Evolutionary conservation across 2,329 filamentous ascomycete genomes (phyloP), one percentile per base, ranked within the genome.

Genomic region (Ophiostoma novo-ulmi): DNA sequence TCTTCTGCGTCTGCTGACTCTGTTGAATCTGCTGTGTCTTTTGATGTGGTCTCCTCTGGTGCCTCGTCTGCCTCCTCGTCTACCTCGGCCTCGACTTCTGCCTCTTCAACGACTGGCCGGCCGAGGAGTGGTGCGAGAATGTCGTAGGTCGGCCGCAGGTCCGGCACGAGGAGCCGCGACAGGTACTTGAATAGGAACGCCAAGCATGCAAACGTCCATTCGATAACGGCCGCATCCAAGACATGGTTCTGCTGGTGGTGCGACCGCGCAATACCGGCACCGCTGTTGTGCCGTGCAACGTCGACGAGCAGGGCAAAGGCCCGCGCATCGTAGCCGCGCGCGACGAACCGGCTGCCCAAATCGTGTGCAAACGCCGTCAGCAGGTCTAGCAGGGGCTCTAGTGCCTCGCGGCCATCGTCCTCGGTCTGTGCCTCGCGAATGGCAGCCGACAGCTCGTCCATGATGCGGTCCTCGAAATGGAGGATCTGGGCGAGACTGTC

Each of bases 121-220:
- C 94, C 95, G 39, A 99, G 86, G 69, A 98, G 85, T 3, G 93
- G 90, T 0, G 91, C 87, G 82, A 99, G 88, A 69, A 95, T 87
- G 76, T 92, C 87, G 77, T 93, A 94, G 1, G 96, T 89, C 66
- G 94, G 93, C 73, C 91, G 85, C 73, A 99, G 81, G 77, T 99
- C 92, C 4, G 93, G 90, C 0, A 95, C 91, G 31, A 99, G 81
- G 0, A 98, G 85, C 74, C 92, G 89, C 1, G 93, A 96, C 5
- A 99, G 86, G 77, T 98, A 98, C 78, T 99, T 99, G 86, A 99
- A 97, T 58, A 98, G 84, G 84, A 96, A 99, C 65, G 95, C 93
- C 70, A 99, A 84, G 75, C 92, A 94, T 14, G 90, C 93, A 80
- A 99, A 99, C 68, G 92, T 94, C 94, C 94, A 98, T 81, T 99